Evolutionary conservation across 2,329 filamentous ascomycete genomes (phyloP).

Genomic region (Xylaria sp.): DNA sequence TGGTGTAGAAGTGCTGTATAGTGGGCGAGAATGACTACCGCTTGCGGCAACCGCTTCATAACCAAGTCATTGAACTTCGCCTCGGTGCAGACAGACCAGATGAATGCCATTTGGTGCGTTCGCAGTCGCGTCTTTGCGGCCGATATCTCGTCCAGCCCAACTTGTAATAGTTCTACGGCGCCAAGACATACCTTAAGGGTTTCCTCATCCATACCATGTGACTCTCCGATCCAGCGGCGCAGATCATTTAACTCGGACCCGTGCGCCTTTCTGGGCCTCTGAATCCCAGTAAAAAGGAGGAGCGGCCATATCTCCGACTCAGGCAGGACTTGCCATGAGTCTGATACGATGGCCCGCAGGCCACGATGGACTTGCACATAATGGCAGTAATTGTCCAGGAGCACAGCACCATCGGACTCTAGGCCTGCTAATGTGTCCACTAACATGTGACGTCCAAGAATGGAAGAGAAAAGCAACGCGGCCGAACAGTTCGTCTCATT

Average conservation of each 20-base stretch:
- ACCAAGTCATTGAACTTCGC: constrained; percentile 43
- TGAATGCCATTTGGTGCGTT: constrained; percentile 44
- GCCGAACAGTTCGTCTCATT: constrained; percentile 48
- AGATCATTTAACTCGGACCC: constrained; percentile 43
- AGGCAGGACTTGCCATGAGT: constrained; percentile 46
- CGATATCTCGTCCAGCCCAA: constrained; percentile 41
- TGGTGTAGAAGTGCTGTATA: constrained; percentile 46
- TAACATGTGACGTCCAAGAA: constrained; percentile 50
- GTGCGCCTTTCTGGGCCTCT: constrained; percentile 30
- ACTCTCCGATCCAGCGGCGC: constrained; percentile 38
- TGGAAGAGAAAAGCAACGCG: constrained; percentile 49
- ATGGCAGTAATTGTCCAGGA: constrained; percentile 47
- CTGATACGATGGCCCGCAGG: constrained; percentile 37
- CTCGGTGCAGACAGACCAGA: constrained; percentile 44
- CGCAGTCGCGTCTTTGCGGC: constrained; percentile 1
- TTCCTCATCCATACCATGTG: constrained; percentile 32
- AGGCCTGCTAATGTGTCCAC: constrained; percentile 48
- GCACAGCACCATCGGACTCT: constrained; percentile 39
- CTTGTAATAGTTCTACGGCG: constrained; percentile 44
- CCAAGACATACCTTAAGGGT: constrained; percentile 43
- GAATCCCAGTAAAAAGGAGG: constrained; percentile 36
- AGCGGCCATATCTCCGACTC: constrained; percentile 45
- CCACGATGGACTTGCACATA: constrained; percentile 45
- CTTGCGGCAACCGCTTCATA: constrained; percentile 39
- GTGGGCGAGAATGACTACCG: constrained; percentile 45